These are phyloP conservation scores for Colletotrichum truncatum DNA, from an alignment of 2,329 filamentous ascomycete species.

Conservation along the genomic window DNA sequence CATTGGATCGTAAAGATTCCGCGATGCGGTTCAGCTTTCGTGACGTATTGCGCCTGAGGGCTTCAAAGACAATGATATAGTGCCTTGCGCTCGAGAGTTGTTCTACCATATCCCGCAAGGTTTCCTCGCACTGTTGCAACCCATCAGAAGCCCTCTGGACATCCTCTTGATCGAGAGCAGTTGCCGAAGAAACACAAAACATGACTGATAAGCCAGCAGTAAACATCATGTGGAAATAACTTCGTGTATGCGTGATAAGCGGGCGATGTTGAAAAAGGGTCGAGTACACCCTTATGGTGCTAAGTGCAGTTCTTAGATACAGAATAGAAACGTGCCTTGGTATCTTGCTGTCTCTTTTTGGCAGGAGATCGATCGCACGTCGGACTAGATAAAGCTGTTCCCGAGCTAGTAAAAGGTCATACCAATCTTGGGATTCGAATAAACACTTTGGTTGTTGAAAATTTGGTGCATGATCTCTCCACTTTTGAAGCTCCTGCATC, in stretches of 20 bases:
- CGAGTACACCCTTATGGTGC: conserved; percentile 49
- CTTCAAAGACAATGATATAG: conserved; percentile 38
- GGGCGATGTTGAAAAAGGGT: conserved; percentile 41
- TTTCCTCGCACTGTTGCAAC: conserved; percentile 33
- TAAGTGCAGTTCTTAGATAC: conserved; percentile 45
- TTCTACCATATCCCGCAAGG: conserved; percentile 36
- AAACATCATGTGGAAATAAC: conserved; percentile 58
- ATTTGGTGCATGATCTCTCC: conserved; percentile 43
- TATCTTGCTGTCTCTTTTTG: conserved; percentile 42
- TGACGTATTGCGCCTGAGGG: conserved; percentile 35
- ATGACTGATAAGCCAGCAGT: conserved; percentile 51
- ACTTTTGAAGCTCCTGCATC: conserved; percentile 43
- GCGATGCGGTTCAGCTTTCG: conserved; percentile 18
- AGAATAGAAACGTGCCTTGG: conserved; percentile 41
- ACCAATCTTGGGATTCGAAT: conserved; percentile 54
- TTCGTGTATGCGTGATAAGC: conserved; percentile 53
- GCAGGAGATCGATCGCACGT: conserved; percentile 49
- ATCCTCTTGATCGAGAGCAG: neutral
- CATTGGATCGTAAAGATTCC: neutral
- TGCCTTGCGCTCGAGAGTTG: conserved; percentile 38
- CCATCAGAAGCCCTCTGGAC: conserved; percentile 10
- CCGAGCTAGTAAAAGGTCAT: conserved; percentile 50
- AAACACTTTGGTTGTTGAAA: conserved; percentile 45
- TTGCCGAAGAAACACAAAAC: conserved; percentile 35
- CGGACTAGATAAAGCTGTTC: conserved; percentile 51